These are phyloP conservation scores for Polygonum maritimum DNA, from an alignment of 148 eudicot genomes.

Conservation along the genomic window DNA sequence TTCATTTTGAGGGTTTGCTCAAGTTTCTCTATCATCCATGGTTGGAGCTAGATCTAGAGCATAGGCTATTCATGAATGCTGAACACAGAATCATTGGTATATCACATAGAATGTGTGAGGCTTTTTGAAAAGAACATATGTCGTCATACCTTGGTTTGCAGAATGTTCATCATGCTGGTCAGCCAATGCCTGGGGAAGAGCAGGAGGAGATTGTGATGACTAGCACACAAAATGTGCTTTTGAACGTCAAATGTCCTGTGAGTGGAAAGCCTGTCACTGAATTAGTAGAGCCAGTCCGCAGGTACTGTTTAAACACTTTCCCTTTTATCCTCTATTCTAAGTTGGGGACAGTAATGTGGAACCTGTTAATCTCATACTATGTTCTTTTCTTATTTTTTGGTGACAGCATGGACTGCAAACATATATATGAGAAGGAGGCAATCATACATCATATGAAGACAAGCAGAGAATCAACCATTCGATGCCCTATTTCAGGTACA, in stretches of 20 bases:
- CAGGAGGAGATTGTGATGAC: slow-evolving; percentile 88
- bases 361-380: background rate
- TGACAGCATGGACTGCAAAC: slow-evolving; percentile 85
- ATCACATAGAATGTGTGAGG: background rate
- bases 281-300: slow-evolving; percentile 67
- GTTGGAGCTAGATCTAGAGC: background rate
- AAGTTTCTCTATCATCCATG: background rate
- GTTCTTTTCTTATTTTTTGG: background rate
- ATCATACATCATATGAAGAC: slow-evolving; percentile 36
- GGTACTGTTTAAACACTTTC: slow-evolving; percentile 24
- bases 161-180: slow-evolving; percentile 87
- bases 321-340: background rate
- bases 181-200: slow-evolving; percentile 96
- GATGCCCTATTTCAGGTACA: slow-evolving; percentile 78
- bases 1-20: background rate
- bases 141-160: slow-evolving; percentile 19
- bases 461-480: slow-evolving; percentile 12
- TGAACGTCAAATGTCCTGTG: slow-evolving; percentile 65
- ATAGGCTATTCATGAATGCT: background rate
- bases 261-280: slow-evolving; percentile 68
- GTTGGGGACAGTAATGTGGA: background rate
- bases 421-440: slow-evolving; percentile 60
- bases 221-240: slow-evolving; percentile 53
- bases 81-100: background rate
- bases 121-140: background rate